These are phyloP conservation scores for Claviceps monticola DNA, from an alignment of 2,329 filamentous ascomycete genomes.

Conservation along the genomic window DNA sequence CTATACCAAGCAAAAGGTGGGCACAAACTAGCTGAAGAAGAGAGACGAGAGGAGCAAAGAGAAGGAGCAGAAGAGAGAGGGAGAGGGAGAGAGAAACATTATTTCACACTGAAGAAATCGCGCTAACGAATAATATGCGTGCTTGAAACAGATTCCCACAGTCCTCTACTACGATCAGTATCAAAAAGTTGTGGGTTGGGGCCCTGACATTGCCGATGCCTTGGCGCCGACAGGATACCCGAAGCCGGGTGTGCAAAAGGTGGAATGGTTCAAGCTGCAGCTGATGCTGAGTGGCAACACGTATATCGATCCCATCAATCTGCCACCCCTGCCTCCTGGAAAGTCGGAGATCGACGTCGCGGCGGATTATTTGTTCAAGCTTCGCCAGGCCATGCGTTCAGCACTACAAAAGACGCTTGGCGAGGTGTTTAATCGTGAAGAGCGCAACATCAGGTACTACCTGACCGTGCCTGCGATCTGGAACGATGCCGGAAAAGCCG, in stretches of 20 bases:
- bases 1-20: slow-evolving; percentile 95
- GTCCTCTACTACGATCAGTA: slow-evolving; percentile 99
- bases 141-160: slow-evolving; percentile 63
- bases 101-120: neutral
- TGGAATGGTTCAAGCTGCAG: slow-evolving; percentile 99
- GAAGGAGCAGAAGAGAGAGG: neutral
- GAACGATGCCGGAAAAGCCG: slow-evolving; percentile 97
- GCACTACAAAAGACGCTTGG: slow-evolving; percentile 92
- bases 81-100: neutral
- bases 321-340: slow-evolving; percentile 88
- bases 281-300: slow-evolving; percentile 98
- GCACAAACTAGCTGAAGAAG: slow-evolving; percentile 5
- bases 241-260: slow-evolving; percentile 94
- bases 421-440: slow-evolving; percentile 94
- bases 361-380: slow-evolving; percentile 97
- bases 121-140: neutral
- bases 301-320: slow-evolving; percentile 97
- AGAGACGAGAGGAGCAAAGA: neutral
- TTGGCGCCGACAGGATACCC: slow-evolving; percentile 93
- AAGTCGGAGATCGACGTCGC: slow-evolving; percentile 99
- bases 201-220: slow-evolving; percentile 93
- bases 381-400: slow-evolving; percentile 91
- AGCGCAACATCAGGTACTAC: slow-evolving; percentile 96
- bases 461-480: slow-evolving; percentile 97
- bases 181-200: slow-evolving; percentile 99